Base-by-base conservation (phyloP, 2,329 filamentous ascomycete genomes). In the Colletotrichum filicis region DNA sequence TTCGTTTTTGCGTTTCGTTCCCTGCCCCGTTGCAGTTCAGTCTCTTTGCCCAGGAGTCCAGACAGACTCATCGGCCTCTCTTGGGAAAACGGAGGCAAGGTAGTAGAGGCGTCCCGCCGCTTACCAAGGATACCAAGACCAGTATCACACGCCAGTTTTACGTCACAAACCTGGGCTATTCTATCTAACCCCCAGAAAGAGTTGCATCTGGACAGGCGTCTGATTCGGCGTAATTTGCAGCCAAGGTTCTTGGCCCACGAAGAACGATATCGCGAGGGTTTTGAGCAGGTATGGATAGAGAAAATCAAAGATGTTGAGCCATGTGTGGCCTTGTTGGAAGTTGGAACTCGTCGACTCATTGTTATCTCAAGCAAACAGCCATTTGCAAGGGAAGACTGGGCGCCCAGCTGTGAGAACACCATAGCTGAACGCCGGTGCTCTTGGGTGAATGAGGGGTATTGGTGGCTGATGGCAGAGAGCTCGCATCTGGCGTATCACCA, bases 61-160 rank as follows among this genome's bases (percentile, higher is more conserved):
- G 67, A 59, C 9, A 53, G 60, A 24, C 28, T 53, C 49, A 5
- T 32, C n/a, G 26, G 19, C 30, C n/a, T 53, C n/a, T 24, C 1
- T 62, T 55, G 60, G 60, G 52, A 22, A 53, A 19, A 65, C 52
- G 19, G 11, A 28, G 42, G 14, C 60, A 42, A 19, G 37, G 37
- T 42, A 6, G 19, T n/a, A 53, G 37, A 32, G 32, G 57, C 16
- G 28, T 19, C 64, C 60, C 59, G 66, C 60, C 70, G 66, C 60
- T 70, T 70, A 60, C 66, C 66, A 73, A 73, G 66, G 55, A 70
- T 65, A 65, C 66, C 66, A 73, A 61, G 60, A 11, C 66, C n/a
- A 60, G 42, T 49, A n/a, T 42, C 55, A 28, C 60, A 59, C 55
- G 64, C 46, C 58, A 8, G 30, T 42, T 69, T 56, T 73, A 73